phyloP scores from a whole-genome alignment of 2,329 filamentous ascomycete species.

The Pseudogymnoascus sp. region DNA sequence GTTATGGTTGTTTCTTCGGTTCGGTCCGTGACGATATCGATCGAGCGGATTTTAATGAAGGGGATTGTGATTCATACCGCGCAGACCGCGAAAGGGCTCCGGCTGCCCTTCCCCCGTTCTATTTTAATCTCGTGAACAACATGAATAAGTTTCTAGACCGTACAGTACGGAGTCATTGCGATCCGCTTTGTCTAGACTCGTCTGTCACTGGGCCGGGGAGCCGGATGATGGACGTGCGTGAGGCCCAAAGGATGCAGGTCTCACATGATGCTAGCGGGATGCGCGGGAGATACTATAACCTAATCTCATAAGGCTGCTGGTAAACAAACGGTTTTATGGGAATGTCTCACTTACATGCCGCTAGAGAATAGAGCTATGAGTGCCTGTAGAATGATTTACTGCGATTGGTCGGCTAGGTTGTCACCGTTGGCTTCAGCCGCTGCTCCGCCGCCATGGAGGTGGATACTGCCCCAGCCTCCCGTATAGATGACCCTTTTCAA shows the following conservation, averaged over 20 bases:
- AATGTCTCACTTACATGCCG: not conserved
- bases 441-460: not conserved
- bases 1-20: not conserved
- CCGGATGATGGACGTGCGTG: not conserved
- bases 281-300: not conserved
- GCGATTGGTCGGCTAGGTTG: not conserved
- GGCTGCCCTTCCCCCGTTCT: not conserved
- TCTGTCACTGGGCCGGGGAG: constrained; percentile 1
- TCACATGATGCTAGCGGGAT: constrained; percentile 2
- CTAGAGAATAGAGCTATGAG: not conserved
- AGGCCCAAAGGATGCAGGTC: not conserved
- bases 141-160: not conserved
- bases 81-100: not conserved
- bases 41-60: not conserved
- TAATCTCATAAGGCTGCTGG: not conserved
- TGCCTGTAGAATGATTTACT: not conserved
- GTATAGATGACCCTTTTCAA: not conserved
- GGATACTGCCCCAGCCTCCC: not conserved
- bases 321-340: constrained; percentile 2
- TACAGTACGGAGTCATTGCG: not conserved
- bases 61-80: constrained; percentile 6
- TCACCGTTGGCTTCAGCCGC: not conserved
- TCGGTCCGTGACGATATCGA: constrained; percentile 1
- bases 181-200: not conserved
- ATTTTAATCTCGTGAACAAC: constrained; percentile 1